Evolutionary conservation across 2,329 filamentous ascomycete genomes (phyloP).

Genomic region (Clonostachys rosea): DNA sequence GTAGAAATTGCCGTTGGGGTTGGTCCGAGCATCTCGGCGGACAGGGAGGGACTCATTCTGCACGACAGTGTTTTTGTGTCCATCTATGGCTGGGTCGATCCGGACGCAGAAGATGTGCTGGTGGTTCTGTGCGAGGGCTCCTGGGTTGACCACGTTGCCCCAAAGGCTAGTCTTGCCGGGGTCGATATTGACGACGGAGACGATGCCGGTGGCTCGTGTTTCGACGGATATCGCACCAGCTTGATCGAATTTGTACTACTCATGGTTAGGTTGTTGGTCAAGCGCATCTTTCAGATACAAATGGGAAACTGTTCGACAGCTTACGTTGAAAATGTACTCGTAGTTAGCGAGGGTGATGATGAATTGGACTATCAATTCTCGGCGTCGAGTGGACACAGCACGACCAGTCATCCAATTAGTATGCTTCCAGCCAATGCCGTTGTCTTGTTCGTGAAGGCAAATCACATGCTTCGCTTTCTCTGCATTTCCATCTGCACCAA

Average conservation of each 20-base stretch:
- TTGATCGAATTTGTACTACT: slow-evolving; percentile 41
- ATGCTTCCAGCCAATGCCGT: slow-evolving; percentile 58
- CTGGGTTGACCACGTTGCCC: slow-evolving; percentile 56
- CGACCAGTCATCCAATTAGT: slow-evolving; percentile 52
- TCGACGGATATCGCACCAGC: slow-evolving; percentile 32
- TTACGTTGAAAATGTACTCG: slow-evolving; percentile 39
- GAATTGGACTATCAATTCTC: slow-evolving; percentile 54
- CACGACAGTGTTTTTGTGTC: slow-evolving; percentile 48
- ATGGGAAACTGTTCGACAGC: not conserved
- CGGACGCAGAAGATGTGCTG: slow-evolving; percentile 62
- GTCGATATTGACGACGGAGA: slow-evolving; percentile 37
- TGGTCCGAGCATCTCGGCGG: slow-evolving; percentile 30
- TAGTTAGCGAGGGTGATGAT: slow-evolving; percentile 61
- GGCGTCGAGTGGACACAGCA: slow-evolving; percentile 47
- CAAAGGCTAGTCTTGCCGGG: slow-evolving; percentile 50
- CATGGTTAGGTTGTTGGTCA: not conserved
- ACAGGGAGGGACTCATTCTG: slow-evolving; percentile 36
- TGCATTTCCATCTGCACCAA: slow-evolving; percentile 15
- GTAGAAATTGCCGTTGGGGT: slow-evolving; percentile 44
- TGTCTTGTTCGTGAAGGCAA: slow-evolving; percentile 24
- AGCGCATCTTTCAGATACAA: not conserved
- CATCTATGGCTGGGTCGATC: slow-evolving; percentile 59
- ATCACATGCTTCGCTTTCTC: slow-evolving; percentile 38
- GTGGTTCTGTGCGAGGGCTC: slow-evolving; percentile 60
- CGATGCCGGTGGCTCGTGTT: slow-evolving; percentile 33